Evolutionary conservation across 352 stramenopile species (phyloP).

Genomic region (Globisporangium paroecandrum): DNA sequence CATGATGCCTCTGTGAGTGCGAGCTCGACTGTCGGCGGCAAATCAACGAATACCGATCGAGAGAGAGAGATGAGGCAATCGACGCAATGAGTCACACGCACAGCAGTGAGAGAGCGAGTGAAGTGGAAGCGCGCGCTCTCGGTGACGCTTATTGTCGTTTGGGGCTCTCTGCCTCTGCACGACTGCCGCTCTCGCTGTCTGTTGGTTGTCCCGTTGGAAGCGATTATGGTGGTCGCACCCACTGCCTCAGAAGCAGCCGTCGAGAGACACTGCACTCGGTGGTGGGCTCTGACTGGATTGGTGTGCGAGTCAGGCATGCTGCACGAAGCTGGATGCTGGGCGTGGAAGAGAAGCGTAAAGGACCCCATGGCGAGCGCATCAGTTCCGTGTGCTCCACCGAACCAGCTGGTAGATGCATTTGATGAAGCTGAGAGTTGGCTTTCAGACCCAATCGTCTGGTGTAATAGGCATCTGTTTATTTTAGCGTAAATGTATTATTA

Average conservation of each 20-base stretch:
- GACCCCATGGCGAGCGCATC: conserved; percentile 1
- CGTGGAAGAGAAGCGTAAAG: conserved; percentile 5
- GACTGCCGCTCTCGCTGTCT: not conserved
- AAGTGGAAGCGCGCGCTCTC: not conserved
- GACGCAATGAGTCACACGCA: conserved; percentile 5
- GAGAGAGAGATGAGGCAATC: not conserved
- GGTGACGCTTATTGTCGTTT: not conserved
- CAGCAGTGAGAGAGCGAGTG: not conserved
- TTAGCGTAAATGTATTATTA: too few species aligned
- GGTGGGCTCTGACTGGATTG: conserved; percentile 9
- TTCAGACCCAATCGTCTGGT: not conserved
- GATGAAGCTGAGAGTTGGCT: not conserved
- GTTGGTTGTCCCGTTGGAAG: conserved; percentile 5
- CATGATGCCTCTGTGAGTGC: conserved; percentile 2
- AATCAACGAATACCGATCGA: not conserved
- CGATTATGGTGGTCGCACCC: conserved; percentile 2
- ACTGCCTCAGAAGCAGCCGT: not conserved
- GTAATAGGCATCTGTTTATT: not conserved
- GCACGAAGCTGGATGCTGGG: not conserved
- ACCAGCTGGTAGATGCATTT: conserved; percentile 14
- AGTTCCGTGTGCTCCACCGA: conserved; percentile 4
- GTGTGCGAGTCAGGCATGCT: not conserved
- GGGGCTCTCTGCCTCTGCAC: not conserved
- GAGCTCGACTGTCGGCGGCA: not conserved
- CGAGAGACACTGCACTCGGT: not conserved